A percentile compares a stretch with the other conserved stretches of the same genome.
Conservation (phyloP, 768 basidiomycete species). For the Russula lepida region DNA sequence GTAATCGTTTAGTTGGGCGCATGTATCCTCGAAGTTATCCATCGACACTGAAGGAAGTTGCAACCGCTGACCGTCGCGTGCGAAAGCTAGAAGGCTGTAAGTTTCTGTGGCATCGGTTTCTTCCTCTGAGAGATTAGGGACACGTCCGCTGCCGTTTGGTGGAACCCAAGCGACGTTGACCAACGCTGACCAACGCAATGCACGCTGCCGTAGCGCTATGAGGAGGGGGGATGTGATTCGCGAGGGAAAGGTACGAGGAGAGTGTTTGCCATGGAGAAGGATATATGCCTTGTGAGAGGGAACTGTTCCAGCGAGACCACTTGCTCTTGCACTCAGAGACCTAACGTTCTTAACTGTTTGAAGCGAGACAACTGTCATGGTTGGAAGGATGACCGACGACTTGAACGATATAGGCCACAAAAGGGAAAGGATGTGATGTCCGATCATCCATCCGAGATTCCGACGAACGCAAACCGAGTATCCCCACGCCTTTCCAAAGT, state of each 20-base stretch:
- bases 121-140: conserved; percentile 22
- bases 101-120: conserved; percentile 21
- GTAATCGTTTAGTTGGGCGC: conserved; percentile 24
- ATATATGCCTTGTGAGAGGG: conserved; percentile 17
- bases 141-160: conserved; percentile 15
- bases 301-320: conserved; percentile 14
- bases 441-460: conserved; percentile 11
- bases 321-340: background rate
- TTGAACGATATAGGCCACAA: too few species aligned
- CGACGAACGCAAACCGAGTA: background rate
- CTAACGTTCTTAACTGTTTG: background rate
- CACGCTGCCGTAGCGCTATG: conserved; percentile 39
- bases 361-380: background rate
- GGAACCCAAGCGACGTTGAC: conserved; percentile 55
- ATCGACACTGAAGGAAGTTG: conserved; percentile 42
- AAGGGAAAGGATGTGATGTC: background rate
- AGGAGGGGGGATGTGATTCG: conserved; percentile 32
- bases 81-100: conserved; percentile 46
- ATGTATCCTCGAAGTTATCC: conserved; percentile 44
- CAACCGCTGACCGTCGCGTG: conserved; percentile 37
- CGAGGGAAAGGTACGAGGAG: conserved; percentile 16
- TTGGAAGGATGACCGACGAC: too few species aligned
- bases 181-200: conserved; percentile 41
- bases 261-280: conserved; percentile 8
- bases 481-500: background rate